Conservation (phyloP, 371 early-diverging fungal species). For the Cokeromyces recurvatus region DNA sequence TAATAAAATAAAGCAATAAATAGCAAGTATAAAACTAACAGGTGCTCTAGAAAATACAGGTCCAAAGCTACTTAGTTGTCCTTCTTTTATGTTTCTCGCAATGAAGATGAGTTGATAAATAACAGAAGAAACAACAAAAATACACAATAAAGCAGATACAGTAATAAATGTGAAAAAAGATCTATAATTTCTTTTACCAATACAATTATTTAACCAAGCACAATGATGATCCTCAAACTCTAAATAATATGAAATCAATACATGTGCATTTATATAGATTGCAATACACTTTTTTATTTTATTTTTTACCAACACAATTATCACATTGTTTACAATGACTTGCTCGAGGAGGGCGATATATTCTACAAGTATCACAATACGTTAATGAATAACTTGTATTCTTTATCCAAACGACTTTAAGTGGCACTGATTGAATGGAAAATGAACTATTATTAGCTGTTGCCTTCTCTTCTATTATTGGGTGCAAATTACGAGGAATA, state of each 20-base stretch:
- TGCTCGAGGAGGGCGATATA: conserved; percentile 85
- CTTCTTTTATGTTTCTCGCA: conserved; percentile 13
- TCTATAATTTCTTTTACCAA: conserved; percentile 89
- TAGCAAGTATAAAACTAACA: conserved; percentile 56
- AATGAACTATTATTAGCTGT: conserved; percentile 6
- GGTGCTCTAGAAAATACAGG: conserved; percentile 28
- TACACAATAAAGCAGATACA: conserved; percentile 47
- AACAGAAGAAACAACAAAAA: conserved; percentile 52
- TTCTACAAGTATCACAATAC: conserved; percentile 85
- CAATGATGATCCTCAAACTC: conserved; percentile 91
- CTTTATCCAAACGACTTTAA: conserved; percentile 63
- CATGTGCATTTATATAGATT: no score
- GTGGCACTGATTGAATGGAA: conserved; percentile 28
- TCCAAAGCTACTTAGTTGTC: conserved; percentile 12
- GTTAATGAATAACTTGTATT: conserved; percentile 63
- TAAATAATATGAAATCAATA: conserved; percentile 6
- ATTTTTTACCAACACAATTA: conserved; percentile 74
- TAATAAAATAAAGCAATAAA: conserved; percentile 59
- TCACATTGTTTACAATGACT: conserved; percentile 88
- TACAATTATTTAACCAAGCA: conserved; percentile 91
- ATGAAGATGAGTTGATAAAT: conserved; percentile 56
- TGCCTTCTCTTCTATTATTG: conserved; percentile 20
- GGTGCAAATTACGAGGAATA: conserved; percentile 72
- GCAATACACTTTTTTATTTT: background rate
- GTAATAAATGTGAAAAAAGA: conserved; percentile 75